Evolutionary conservation across 225 moss, liverwort and hornwort species (phyloP).

Genomic region (Lunularia cruciata): DNA sequence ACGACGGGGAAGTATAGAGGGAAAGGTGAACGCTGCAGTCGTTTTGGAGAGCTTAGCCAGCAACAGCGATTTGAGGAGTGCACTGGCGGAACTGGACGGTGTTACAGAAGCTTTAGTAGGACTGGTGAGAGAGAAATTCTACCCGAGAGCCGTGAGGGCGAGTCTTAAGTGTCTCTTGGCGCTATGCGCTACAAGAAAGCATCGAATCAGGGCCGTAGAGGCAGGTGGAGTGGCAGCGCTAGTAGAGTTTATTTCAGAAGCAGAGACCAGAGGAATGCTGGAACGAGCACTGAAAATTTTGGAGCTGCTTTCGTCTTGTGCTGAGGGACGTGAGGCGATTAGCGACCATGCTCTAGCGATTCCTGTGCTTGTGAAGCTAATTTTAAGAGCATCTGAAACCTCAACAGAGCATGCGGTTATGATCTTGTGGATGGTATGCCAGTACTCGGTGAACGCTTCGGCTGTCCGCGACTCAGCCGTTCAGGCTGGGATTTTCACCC

Average conservation of each 20-base stretch:
- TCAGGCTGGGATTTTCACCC: constrained; percentile 67
- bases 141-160: constrained; percentile 42
- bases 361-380: constrained; percentile 53
- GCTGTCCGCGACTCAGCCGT: constrained; percentile 57
- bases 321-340: constrained; percentile 81
- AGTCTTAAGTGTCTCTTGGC: constrained; percentile 61
- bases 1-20: constrained; percentile 43
- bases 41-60: constrained; percentile 42
- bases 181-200: constrained; percentile 46
- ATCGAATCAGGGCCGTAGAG: constrained; percentile 60
- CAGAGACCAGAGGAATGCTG: constrained; percentile 38
- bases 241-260: constrained; percentile 56
- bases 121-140: constrained; percentile 49
- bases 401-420: constrained; percentile 72
- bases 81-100: constrained; percentile 40
- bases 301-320: constrained; percentile 66
- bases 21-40: constrained; percentile 57
- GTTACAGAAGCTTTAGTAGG: constrained; percentile 52
- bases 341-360: constrained; percentile 67
- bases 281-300: constrained; percentile 61
- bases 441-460: constrained; percentile 50
- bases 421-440: constrained; percentile 53
- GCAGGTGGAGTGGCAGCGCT: constrained; percentile 55
- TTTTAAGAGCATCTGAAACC: constrained; percentile 52
- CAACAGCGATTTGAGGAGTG: constrained; percentile 32